Conservation (phyloP, 31 red algal species). For the Endocladia muricata region DNA sequence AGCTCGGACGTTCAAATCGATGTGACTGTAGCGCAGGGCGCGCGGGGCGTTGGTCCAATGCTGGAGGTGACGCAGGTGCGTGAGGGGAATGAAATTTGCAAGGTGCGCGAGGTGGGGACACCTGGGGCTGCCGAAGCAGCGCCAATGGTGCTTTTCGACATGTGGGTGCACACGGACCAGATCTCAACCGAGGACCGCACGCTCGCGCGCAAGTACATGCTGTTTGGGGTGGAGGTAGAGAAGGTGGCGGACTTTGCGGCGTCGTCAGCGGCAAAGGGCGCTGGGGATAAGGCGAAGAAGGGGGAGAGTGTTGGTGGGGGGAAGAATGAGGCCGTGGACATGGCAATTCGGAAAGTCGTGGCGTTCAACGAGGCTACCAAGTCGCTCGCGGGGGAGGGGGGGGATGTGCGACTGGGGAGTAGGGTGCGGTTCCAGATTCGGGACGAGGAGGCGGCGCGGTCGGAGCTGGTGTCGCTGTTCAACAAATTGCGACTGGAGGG, state of each 20-base stretch:
- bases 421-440: constrained; percentile 64
- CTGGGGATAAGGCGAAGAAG: background rate
- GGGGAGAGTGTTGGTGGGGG: background rate
- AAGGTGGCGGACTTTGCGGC: constrained; percentile 25
- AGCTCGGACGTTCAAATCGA: constrained; percentile 53
- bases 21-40: constrained; percentile 57
- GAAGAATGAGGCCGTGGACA: constrained; percentile 21
- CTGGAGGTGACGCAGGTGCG: constrained; percentile 53
- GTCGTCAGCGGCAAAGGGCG: background rate
- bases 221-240: constrained; percentile 53
- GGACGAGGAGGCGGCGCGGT: constrained; percentile 45
- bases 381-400: constrained; percentile 35
- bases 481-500: constrained; percentile 49
- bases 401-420: constrained; percentile 34
- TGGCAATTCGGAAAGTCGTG: constrained; percentile 60
- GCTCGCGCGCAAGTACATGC: constrained; percentile 35
- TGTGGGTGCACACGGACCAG: constrained; percentile 59
- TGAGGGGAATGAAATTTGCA: constrained; percentile 48
- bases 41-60: constrained; percentile 44
- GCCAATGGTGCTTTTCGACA: constrained; percentile 70
- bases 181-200: constrained; percentile 46
- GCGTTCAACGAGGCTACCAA: constrained; percentile 44
- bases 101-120: constrained; percentile 39
- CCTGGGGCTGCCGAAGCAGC: constrained; percentile 5
- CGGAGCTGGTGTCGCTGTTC: constrained; percentile 43